phyloP scores from a whole-genome alignment of 495 filamentous ascomycete genomes.

The Lophiostoma macrostomum region DNA sequence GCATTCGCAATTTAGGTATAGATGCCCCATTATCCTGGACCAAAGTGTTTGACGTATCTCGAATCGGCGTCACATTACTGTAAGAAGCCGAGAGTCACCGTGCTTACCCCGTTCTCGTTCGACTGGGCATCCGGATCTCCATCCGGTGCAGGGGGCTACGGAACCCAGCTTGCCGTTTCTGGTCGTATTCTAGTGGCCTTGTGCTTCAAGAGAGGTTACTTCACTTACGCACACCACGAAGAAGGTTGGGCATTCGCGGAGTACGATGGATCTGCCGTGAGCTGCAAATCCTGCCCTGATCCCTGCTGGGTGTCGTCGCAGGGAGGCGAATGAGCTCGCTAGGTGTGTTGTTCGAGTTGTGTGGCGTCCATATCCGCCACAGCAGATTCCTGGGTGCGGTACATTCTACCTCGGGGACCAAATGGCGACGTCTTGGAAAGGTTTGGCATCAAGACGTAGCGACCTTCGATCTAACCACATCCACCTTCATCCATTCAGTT shows the following conservation, averaged over 20 bases:
- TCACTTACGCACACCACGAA: conserved; percentile 23
- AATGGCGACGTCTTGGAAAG: too few relatives aligned
- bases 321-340: conserved; percentile 16
- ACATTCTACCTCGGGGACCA: too few relatives aligned
- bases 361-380: too few relatives aligned
- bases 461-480: neutral
- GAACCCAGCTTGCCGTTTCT: conserved; percentile 5
- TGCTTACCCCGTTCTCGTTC: conserved; percentile 1
- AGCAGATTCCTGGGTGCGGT: too few relatives aligned
- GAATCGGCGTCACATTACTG: neutral
- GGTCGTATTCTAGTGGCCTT: neutral
- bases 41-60: neutral
- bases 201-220: conserved; percentile 5
- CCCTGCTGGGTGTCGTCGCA: conserved; percentile 17
- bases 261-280: conserved; percentile 2
- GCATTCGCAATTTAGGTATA: conserved; percentile 5
- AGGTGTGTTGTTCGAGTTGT: too few relatives aligned
- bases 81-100: neutral
- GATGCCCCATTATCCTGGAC: conserved; percentile 5
- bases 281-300: conserved; percentile 14
- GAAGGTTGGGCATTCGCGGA: conserved; percentile 26
- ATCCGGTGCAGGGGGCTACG: conserved; percentile 14
- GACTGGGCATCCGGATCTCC: conserved; percentile 27
- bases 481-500: too few relatives aligned
- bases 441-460: neutral